Base-by-base conservation (phyloP, 1,284 basidiomycete species). In the Porodaedalea pini region DNA sequence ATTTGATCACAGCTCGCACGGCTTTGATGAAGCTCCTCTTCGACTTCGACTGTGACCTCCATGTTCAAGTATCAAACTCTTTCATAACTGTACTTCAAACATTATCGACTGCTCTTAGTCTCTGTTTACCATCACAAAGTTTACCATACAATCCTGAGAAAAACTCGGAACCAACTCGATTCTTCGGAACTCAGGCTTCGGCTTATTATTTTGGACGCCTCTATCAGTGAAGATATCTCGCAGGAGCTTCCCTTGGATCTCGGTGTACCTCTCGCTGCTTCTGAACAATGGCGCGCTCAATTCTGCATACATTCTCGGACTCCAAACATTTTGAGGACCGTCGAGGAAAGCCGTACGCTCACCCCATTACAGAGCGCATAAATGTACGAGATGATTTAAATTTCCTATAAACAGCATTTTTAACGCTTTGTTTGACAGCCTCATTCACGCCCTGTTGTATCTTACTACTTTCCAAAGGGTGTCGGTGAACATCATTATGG, bases 401-500 rank as follows among this genome's bases (percentile, higher is more conserved):
- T 32, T 47, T 54, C 40, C 53, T 39, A 53, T 48, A 23, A 25
- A 52, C n/a, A n/a, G n/a, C n/a, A n/a, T n/a, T 27, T 56, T 15
- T 56, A 17, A 54, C 49, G 53, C 40, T 65, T 59, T 51, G 4
- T 17, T 62, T 25, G 39, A 36, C 57, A 90, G 92, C 79, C 90
- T 0, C 92, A 96, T 74, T 94, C 90, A 32, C 79, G 86, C 25
- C 88, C 92, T 0, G 84, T 89, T 62, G 96, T 99, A 8, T 93
- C 94, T 11, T 99, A 98, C 73, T 99, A 97, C 74, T 94, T 90
- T 66, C 92, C 96, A 0, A 89, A 91, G 70, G 91, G 90, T 54
- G 92, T 98, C 2, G 97, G 97, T 1, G 88, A 93, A 65, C 93
- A 94, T 71, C 94, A 98, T 70, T 97, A 95, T 74, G 95, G 94